Base-by-base conservation (phyloP, 768 basidiomycete genomes). In the Artomyces pyxidatus region DNA sequence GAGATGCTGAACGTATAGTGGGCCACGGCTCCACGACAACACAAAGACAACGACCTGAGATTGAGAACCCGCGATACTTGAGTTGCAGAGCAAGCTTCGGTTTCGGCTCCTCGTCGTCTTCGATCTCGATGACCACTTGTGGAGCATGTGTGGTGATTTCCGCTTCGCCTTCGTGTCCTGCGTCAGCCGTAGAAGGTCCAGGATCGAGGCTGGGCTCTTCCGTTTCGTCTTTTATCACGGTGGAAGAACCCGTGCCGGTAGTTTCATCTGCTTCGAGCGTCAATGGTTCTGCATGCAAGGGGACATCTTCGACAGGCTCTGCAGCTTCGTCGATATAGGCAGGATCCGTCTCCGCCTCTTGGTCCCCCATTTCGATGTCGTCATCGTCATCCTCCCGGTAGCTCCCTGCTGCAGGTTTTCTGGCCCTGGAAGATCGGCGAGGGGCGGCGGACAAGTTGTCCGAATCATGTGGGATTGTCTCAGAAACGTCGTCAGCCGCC, bases 11-110 rank as follows among this genome's bases (percentile, higher is more conserved):
- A 29, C 71, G 74, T 30, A 80, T 60, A 12, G 76, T 66, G 4
- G 85, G 83, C 73, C 80, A 88, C 14, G 89, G 90, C 61, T 92
- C 89, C 14, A 90, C 80, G 21, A 92, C 83, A 29, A 92, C 74
- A 59, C 85, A 88, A 16, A 92, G 73, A 62, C 85, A 88, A 47
- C 79, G 77, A 0, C 81, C 83, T 49, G 77, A 75, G 42, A 89
- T 80, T 45, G 66, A 72, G 63, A 88, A 88, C 11, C 85, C 83
- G 56, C 77, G 75, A 55, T 86, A 91, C 47, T 64, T 74, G 29
- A 91, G 72, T 47, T 77, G 73, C 28, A 89, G 66, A 26, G 74
- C 54, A 6, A 85, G 81, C 58, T 89, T 86, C 11, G 83, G 85
- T 57, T 91, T 89, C 56, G 61, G 61, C 49, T 70, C 83, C 45